A percentile compares a stretch with the other conserved stretches of the same genome.
phyloP scores from a whole-genome alignment of 2,329 filamentous ascomycete genomes.

The Hyphodiscus sp. region DNA sequence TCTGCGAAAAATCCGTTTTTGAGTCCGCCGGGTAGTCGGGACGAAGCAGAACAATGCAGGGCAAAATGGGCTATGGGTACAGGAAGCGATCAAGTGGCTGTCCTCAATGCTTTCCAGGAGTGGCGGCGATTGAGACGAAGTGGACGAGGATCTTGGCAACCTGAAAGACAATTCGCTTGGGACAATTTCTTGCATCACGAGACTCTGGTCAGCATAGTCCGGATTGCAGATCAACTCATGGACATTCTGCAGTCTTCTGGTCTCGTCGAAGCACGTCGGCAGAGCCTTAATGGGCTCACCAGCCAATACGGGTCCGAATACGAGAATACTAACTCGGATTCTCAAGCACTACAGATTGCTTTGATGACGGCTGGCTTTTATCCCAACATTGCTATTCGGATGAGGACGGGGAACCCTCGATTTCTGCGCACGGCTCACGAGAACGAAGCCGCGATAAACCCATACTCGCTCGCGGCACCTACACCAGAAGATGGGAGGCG shows the following conservation, averaged over 20 bases:
- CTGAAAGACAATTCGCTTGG: not conserved
- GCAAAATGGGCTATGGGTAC: constrained; percentile 55
- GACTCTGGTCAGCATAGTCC: not conserved
- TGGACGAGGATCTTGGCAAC: not conserved
- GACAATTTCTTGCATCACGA: constrained; percentile 27
- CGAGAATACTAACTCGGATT: constrained; percentile 40
- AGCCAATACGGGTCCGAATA: constrained; percentile 26
- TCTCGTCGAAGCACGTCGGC: not conserved
- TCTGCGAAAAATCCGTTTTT: constrained; percentile 77
- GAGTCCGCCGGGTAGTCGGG: constrained; percentile 68
- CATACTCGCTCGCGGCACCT: not conserved
- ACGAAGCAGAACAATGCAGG: constrained; percentile 67
- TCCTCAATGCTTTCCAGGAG: constrained; percentile 37
- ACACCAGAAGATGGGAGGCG: not conserved
- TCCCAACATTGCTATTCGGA: constrained; percentile 35
- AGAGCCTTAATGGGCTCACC: not conserved
- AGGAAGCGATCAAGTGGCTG: constrained; percentile 40
- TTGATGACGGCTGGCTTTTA: constrained; percentile 39
- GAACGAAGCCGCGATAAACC: not conserved
- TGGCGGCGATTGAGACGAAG: constrained; percentile 29
- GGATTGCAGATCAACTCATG: not conserved
- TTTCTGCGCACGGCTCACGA: not conserved
- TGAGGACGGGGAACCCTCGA: not conserved
- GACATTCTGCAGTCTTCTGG: not conserved
- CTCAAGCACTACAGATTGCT: constrained; percentile 38